Conservation (phyloP, 1,284 basidiomycete species). For the Boletellus dicymbophilus region DNA sequence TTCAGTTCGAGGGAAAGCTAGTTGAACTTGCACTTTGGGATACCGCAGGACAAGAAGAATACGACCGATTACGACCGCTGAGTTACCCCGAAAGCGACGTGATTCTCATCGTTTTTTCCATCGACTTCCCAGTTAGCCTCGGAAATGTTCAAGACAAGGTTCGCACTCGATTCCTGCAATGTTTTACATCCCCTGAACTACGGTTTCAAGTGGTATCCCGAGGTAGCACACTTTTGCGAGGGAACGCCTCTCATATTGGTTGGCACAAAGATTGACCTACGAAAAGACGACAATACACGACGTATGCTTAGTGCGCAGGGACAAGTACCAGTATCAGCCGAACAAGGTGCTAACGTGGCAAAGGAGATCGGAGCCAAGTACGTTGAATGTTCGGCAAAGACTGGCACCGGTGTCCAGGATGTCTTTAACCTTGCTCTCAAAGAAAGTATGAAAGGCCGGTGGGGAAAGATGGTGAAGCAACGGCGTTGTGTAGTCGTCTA, state of each 20-base stretch:
- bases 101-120: slow-evolving; percentile 95
- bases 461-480: slow-evolving; percentile 74
- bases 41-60: slow-evolving; percentile 98
- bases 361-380: slow-evolving; percentile 96
- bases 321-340: slow-evolving; percentile 77
- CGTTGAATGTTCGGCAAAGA: slow-evolving; percentile 94
- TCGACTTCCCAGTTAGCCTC: slow-evolving; percentile 95
- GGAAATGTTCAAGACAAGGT: slow-evolving; percentile 95
- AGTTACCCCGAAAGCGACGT: slow-evolving; percentile 97
- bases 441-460: slow-evolving; percentile 80
- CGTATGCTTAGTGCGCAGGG: slow-evolving; percentile 95
- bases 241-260: slow-evolving; percentile 92
- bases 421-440: slow-evolving; percentile 91
- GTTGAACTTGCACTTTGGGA: slow-evolving; percentile 98
- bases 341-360: slow-evolving; percentile 81
- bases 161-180: slow-evolving; percentile 17
- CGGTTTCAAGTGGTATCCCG: slow-evolving; percentile 86
- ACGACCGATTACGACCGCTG: slow-evolving; percentile 91
- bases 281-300: slow-evolving; percentile 84
- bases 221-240: slow-evolving; percentile 97
- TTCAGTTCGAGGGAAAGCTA: slow-evolving; percentile 86
- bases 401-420: slow-evolving; percentile 85
- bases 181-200: slow-evolving; percentile 11
- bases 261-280: slow-evolving; percentile 92
- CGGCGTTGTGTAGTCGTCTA: slow-evolving; percentile 80